Percentiles rank a stretch among this genome's conserved stretches.
These are phyloP conservation scores for Schizosaccharomyces cryophilus DNA, from an alignment of 805 yeast species.

Conservation along the genomic window DNA sequence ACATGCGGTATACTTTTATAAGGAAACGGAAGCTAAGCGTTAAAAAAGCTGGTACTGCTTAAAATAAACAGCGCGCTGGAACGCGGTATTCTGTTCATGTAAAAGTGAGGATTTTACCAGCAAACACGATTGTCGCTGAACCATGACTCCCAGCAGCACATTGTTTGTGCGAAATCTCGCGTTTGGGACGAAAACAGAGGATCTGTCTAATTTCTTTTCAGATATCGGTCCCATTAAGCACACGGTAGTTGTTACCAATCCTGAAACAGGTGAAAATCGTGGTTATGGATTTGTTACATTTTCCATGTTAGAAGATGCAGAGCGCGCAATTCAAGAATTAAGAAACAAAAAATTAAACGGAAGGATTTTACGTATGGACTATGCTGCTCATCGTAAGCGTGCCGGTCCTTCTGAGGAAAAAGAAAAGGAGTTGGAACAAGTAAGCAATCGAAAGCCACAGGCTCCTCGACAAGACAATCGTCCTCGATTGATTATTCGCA, in stretches of 20 bases:
- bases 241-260: constrained; percentile 70
- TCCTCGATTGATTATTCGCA: constrained; percentile 70
- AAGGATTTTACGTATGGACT: constrained; percentile 46
- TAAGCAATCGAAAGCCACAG: background rate
- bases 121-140: background rate
- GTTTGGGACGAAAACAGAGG: constrained; percentile 51
- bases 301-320: constrained; percentile 60
- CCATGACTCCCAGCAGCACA: constrained; percentile 16
- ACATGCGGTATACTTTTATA: too few relatives aligned
- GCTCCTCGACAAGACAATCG: constrained; percentile 13
- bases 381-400: constrained; percentile 84
- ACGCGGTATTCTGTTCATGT: background rate
- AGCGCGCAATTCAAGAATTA: constrained; percentile 42
- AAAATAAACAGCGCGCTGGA: too few relatives aligned
- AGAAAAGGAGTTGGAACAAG: background rate
- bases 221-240: constrained; percentile 88
- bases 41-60: too few relatives aligned
- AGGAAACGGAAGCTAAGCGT: too few relatives aligned
- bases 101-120: background rate
- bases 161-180: constrained; percentile 77
- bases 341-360: constrained; percentile 42
- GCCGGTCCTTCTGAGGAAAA: constrained; percentile 5
- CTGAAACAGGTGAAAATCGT: constrained; percentile 41
- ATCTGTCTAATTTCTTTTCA: constrained; percentile 63
- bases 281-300: constrained; percentile 95